A percentile compares a stretch with the other conserved stretches of the same genome.
phyloP scores from a whole-genome alignment of 805 yeast genomes.

The Yarrowia sp. region DNA sequence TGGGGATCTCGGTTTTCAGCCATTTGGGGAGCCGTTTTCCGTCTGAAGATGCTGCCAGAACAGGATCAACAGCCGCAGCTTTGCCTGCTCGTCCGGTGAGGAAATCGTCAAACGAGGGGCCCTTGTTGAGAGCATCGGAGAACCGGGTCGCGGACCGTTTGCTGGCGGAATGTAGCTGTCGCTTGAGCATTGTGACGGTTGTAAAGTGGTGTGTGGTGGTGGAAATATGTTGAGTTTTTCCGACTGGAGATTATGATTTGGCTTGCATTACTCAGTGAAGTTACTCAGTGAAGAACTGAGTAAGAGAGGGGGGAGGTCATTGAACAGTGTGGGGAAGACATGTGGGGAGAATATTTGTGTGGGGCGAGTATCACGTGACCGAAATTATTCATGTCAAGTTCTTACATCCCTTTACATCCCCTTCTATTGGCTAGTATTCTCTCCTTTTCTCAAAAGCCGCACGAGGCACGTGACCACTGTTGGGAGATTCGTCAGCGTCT shows the following conservation, averaged over 20 bases:
- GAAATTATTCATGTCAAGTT: background rate
- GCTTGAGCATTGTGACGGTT: constrained; percentile 31
- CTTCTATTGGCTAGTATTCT: background rate
- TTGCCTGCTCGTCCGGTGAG: constrained; percentile 79
- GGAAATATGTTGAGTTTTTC: constrained; percentile 29
- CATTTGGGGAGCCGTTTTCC: constrained; percentile 79
- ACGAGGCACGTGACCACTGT: constrained; percentile 16
- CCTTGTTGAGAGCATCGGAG: constrained; percentile 73
- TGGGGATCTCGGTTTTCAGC: constrained; percentile 97
- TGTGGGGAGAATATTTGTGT: background rate
- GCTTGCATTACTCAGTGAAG: constrained; percentile 37
- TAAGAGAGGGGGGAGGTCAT: background rate
- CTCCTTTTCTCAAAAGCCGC: constrained; percentile 4
- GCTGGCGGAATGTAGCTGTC: constrained; percentile 36
- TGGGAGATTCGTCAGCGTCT: constrained; percentile 26
- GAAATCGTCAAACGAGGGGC: constrained; percentile 95
- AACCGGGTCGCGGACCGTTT: constrained; percentile 57
- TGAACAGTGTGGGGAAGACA: background rate
- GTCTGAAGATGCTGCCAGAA: constrained; percentile 52
- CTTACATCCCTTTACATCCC: background rate
- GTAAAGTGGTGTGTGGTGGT: constrained; percentile 8
- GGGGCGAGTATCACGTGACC: background rate
- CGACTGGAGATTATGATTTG: constrained; percentile 28
- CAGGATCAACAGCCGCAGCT: constrained; percentile 64
- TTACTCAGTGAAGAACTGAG: constrained; percentile 38